Conservation (phyloP, 345 rosid genomes). For the Raphanus raphanistrum region DNA sequence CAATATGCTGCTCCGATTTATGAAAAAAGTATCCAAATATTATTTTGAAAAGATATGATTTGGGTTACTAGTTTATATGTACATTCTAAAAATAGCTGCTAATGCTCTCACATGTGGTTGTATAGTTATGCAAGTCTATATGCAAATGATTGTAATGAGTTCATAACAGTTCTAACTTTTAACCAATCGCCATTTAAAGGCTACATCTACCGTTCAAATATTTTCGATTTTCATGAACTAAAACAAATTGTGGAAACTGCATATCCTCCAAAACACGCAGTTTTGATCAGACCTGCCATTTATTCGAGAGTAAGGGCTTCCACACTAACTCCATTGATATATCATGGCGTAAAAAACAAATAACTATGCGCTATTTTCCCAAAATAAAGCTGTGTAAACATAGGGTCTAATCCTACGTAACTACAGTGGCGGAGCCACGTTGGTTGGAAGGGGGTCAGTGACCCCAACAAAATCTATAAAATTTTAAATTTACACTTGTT, state of each 20-base stretch:
- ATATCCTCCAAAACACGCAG: neutral
- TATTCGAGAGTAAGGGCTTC: neutral
- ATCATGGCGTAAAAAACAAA: neutral
- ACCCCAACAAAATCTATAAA: no score
- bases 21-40: neutral
- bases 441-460: no score
- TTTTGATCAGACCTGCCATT: neutral
- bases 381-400: neutral
- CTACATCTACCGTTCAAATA: neutral
- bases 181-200: neutral
- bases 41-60: neutral
- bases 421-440: no score
- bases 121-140: neutral
- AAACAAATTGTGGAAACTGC: neutral
- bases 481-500: no score
- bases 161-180: neutral
- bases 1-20: conserved; percentile 18
- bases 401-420: neutral
- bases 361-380: neutral
- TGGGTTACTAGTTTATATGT: neutral
- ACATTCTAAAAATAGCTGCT: neutral
- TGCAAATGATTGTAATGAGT: neutral
- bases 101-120: conserved; percentile 13
- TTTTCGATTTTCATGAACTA: neutral
- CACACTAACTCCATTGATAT: neutral